phyloP scores from a whole-genome alignment of 2,329 filamentous ascomycete species.

The Colletotrichum godetiae region DNA sequence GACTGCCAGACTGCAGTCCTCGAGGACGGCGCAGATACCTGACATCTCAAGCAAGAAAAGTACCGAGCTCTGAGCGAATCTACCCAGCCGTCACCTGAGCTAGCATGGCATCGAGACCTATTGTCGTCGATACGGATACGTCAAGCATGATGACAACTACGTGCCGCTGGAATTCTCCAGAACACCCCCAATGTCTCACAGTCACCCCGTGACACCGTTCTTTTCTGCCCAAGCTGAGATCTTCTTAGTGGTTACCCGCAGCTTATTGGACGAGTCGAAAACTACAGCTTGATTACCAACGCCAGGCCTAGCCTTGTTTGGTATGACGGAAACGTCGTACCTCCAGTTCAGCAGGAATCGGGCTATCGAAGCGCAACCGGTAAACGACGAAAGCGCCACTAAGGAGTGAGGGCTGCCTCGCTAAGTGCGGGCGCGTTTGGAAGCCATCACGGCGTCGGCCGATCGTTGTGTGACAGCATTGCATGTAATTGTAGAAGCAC shows the following conservation, averaged over 20 bases:
- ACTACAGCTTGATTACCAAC: neutral
- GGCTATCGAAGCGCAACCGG: neutral
- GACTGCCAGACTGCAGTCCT: no score
- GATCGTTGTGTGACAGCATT: conserved; percentile 10
- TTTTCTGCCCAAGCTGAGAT: conserved; percentile 10
- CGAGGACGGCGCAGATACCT: neutral
- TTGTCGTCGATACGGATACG: neutral
- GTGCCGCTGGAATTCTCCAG: conserved; percentile 4
- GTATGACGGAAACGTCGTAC: neutral
- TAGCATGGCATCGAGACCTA: neutral
- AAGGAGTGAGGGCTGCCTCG: conserved; percentile 3
- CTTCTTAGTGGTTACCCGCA: neutral
- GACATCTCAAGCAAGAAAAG: neutral
- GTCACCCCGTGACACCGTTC: conserved; percentile 1
- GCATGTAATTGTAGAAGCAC: neutral
- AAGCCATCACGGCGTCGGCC: conserved; percentile 21
- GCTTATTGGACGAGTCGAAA: neutral
- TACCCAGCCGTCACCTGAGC: neutral
- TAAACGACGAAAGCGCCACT: conserved; percentile 18
- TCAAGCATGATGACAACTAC: neutral
- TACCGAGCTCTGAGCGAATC: neutral
- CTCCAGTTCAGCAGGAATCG: neutral
- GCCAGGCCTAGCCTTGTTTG: conserved; percentile 21
- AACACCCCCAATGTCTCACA: conserved; percentile 13
- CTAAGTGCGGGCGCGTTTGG: conserved; percentile 24